Evolutionary conservation across 2,329 filamentous ascomycete genomes (phyloP), one percentile per base, ranked within the genome.

Genomic region (Escovopsis sp.): DNA sequence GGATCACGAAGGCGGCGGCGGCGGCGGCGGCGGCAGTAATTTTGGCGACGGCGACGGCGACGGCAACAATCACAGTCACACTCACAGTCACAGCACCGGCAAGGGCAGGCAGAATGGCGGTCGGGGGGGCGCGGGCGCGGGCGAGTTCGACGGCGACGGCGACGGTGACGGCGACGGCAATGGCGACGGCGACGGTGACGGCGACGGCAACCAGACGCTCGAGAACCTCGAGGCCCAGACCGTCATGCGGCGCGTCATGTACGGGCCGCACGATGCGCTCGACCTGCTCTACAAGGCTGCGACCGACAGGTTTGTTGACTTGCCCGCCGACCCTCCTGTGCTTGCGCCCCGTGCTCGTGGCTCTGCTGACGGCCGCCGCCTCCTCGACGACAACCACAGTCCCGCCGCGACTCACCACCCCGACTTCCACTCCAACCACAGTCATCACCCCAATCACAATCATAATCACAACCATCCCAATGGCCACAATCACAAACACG

Each of bases 251-350:
- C 69, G 66, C 43, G 83, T 85, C 51, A 79, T 96, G 37, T 94
- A 88, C 60, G 88, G 87, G 33, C 87, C 85, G 4, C 88, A 94
- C 55, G 89, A 96, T 65, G 89, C 89, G 23, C 70, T 96, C 39
- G 87, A 94, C 59, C 69, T 95, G 44, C 72, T 96, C 12, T 93
- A 93, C 56, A 88, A 94, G 63, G 89, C 88, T 18, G 87, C 77
- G 28, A 80, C 76, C 35, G 73, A 80, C 56, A 75, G 69, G 69
- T 69, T 57, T 55, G 64, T 61, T 49, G 30, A 48, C 42, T 44
- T 45, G 34, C 41, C 50, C 43, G 40, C 48, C 37, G 28, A 35
- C 37, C 26, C 26, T 30, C 26, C 26, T 30, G 6, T 30, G 6
- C 26, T 9, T 30, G 6, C 26, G 5, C 26, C 26, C 9, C 26